These are phyloP conservation scores for Colletotrichum lupini DNA, from an alignment of 2,329 filamentous ascomycete genomes.

Conservation along the genomic window DNA sequence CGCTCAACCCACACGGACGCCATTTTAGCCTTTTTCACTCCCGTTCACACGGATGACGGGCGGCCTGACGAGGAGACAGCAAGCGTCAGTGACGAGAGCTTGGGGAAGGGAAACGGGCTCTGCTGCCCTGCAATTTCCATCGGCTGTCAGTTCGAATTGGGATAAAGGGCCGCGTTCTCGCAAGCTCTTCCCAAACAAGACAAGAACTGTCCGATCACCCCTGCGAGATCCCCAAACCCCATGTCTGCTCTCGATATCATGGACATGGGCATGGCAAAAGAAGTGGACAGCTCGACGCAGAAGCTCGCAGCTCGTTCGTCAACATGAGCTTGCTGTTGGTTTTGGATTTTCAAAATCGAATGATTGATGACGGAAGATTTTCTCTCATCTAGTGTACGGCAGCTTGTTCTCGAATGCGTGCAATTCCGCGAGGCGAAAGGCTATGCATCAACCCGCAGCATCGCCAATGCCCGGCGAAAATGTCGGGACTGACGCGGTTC, in stretches of 20 bases:
- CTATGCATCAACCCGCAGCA: not conserved
- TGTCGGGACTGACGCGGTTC: not conserved
- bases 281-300: slow-evolving; percentile 18
- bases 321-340: not conserved
- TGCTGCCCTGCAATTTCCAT: slow-evolving; percentile 16
- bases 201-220: slow-evolving; percentile 22
- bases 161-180: slow-evolving; percentile 32
- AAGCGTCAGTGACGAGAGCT: slow-evolving; percentile 13
- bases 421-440: not conserved
- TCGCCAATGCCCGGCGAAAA: not conserved
- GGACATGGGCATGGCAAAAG: not conserved
- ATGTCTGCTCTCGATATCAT: slow-evolving; percentile 25
- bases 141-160: slow-evolving; percentile 25
- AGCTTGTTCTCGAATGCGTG: not conserved
- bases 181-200: slow-evolving; percentile 37
- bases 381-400: not conserved
- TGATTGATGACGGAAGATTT: slow-evolving; percentile 2
- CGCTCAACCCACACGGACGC: slow-evolving; percentile 24
- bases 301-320: not conserved
- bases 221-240: slow-evolving; percentile 26
- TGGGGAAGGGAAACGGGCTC: slow-evolving; percentile 14
- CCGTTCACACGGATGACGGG: slow-evolving; percentile 27
- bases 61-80: slow-evolving; percentile 10
- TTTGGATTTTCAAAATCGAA: slow-evolving; percentile 9
- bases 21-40: slow-evolving; percentile 31